Evolutionary conservation across 2,329 filamentous ascomycete genomes (phyloP).

Genomic region (Fusarium irregulare): DNA sequence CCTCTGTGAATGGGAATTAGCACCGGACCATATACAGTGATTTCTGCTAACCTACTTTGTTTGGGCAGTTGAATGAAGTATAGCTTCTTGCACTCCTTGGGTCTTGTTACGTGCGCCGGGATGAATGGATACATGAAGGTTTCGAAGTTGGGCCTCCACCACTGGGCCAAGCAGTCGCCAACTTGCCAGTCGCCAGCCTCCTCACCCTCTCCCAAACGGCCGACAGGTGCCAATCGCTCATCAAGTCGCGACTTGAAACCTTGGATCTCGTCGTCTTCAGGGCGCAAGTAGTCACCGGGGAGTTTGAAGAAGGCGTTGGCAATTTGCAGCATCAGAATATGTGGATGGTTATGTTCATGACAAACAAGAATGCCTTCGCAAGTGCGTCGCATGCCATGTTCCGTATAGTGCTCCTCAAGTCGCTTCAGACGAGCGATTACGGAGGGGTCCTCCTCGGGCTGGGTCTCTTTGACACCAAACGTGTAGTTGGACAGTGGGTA

Average conservation of each 20-base stretch:
- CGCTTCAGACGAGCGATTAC: slow-evolving; percentile 92
- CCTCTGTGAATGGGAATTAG: slow-evolving; percentile 67
- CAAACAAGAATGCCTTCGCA: slow-evolving; percentile 98
- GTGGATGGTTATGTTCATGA: slow-evolving; percentile 98
- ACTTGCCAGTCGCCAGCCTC: slow-evolving; percentile 91
- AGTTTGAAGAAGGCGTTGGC: slow-evolving; percentile 99
- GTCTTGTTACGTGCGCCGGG: slow-evolving; percentile 92
- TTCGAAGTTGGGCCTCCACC: slow-evolving; percentile 99
- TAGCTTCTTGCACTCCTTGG: slow-evolving; percentile 99
- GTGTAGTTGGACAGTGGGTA: slow-evolving; percentile 99
- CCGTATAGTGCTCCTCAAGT: slow-evolving; percentile 92
- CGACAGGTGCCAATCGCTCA: slow-evolving; percentile 92
- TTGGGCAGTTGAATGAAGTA: slow-evolving; percentile 96
- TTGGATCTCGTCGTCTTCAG: slow-evolving; percentile 88
- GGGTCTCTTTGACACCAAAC: slow-evolving; percentile 97
- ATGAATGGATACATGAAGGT: slow-evolving; percentile 99
- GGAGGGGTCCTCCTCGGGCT: slow-evolving; percentile 96
- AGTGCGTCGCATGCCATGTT: slow-evolving; percentile 95
- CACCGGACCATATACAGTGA: background rate
- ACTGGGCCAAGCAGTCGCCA: slow-evolving; percentile 93
- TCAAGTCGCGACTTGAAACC: slow-evolving; percentile 96
- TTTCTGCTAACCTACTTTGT: slow-evolving; percentile 70
- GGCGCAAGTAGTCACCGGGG: slow-evolving; percentile 92
- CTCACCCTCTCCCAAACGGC: slow-evolving; percentile 84
- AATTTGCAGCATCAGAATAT: slow-evolving; percentile 99